Percentiles rank a stretch among this genome's conserved stretches.
Evolutionary conservation across 345 rosid genomes (phyloP).

Genomic region (Boechera stricta): DNA sequence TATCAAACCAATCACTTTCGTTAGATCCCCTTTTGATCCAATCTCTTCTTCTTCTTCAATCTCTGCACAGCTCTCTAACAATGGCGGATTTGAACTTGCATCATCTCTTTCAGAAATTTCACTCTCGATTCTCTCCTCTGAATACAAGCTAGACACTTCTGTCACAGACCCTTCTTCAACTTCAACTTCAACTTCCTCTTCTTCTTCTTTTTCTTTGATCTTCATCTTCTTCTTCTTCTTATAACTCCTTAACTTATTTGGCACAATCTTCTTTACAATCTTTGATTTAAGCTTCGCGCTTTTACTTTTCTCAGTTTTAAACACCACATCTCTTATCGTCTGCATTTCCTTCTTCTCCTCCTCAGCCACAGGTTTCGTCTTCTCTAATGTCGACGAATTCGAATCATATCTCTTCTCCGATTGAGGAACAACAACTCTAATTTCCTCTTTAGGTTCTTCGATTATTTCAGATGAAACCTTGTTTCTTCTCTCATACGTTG

Average conservation of each 20-base stretch:
- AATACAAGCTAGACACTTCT: conserved; percentile 42
- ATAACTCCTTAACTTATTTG: conserved; percentile 58
- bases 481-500: conserved; percentile 12
- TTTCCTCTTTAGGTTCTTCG: conserved; percentile 25
- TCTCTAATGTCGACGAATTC: neutral
- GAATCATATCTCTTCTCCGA: neutral
- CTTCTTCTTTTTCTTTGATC: conserved; percentile 30
- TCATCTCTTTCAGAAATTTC: conserved; percentile 39
- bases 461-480: conserved; percentile 14
- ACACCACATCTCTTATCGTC: conserved; percentile 36
- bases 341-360: conserved; percentile 30
- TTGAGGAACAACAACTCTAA: neutral
- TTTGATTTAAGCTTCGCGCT: conserved; percentile 51
- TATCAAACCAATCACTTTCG: conserved; percentile 46
- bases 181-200: neutral
- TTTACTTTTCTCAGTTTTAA: conserved; percentile 40
- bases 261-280: conserved; percentile 63
- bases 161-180: conserved; percentile 31
- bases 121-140: conserved; percentile 25
- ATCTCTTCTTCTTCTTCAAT: conserved; percentile 3
- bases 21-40: conserved; percentile 42
- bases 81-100: conserved; percentile 41
- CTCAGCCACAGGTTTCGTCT: conserved; percentile 21
- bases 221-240: conserved; percentile 52
- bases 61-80: conserved; percentile 32